Base-by-base conservation (phyloP, 2,329 filamentous ascomycete genomes). In the Bisporella sp. region DNA sequence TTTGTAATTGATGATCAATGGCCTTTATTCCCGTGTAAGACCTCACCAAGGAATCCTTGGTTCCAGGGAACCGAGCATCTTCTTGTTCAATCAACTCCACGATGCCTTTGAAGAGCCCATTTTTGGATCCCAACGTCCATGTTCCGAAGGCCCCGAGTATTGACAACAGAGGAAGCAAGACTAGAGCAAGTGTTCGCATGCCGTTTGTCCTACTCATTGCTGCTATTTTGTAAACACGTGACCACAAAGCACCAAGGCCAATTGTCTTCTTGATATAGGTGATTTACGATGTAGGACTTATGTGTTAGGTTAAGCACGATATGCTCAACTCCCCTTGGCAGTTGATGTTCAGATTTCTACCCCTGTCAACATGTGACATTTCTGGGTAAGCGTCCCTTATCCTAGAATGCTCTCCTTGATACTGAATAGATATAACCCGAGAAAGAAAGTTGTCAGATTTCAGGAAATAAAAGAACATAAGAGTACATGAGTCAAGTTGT, bases 1-100 rank as follows among this genome's bases (percentile, higher is more conserved):
- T 29, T 5, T 49, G 31, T 33, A 65, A 31, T 30, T 59, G 58
- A 3, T 31, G 12, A 51, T 64, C 63, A 21, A 65, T 12, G n/a
- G 45, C 45, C 13, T 30, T 45, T 13, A 61, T 12, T 21, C 58
- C 55, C 4, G 58, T 62, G 41, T 59, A 64, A 4, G 21, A 40
- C 42, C 46, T 57, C n/a, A 62, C 7, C 4, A 62, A 40, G 4
- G 49, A 35, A 13, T 48, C 49, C 8, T 51, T 50, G 5, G 58
- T 52, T 30, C 48, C 53, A 3, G 58, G 60, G 13, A 61, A 58
- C 30, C 33, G 47, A 4, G 58, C 40, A 11, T 50, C 21, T 9
- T 53, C 51, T 28, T 53, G 41, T 4, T n/a, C 31, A 2, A 57
- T 21, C 8, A 60, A 29, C 3, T 12, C 49, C 11, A 31, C 31